Evolutionary conservation across 306 rosid species (phyloP), one percentile per base, ranked within the genome.

Genomic region (Cucurbita argyrosperma): DNA sequence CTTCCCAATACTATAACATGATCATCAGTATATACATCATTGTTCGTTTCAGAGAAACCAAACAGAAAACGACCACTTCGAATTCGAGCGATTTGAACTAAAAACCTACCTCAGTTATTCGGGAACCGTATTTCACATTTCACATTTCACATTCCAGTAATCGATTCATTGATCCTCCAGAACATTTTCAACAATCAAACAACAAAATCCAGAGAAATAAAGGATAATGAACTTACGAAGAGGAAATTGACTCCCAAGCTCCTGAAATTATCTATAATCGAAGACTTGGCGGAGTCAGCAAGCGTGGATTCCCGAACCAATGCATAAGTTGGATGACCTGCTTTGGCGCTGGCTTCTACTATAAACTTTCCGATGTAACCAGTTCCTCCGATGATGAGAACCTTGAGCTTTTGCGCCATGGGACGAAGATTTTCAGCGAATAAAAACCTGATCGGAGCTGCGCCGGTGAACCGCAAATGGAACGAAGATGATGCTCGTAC

Each of bases 381-480:
- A 3, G 85, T 79, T 19, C 85, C 84, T 12, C 85, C 87, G 21
- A 84, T 57, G 72, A 81, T 8, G 72, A 84, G 75, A 63, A 84
- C 61, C 72, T 76, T 81, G 76, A 79, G 79, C 19, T 80, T 76
- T 15, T 56, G 54, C 0, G 75, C 75, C 79, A 79, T 79, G 16
- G 74, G 72, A 63, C 0, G 18, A 15, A 62, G 49, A 5, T 62
- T 62, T 9, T 7, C 23, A 13, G 69, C 49, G 51, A 40, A 64
- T 4, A 14, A 60, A 53, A 26, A 60, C 10, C 39, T 13, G 66
- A 60, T 64, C 71, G 50, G 70, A 39, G 70, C 8, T 4, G 14
- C 8, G 1, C 12, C 70, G 35, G 15, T 5, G 26, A 63, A 15
- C 50, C 16, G 30, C 30, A n/a, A 40, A 63, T n/a, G 1, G 71